Conservation (phyloP, 2,329 filamentous ascomycete species). For the Xylariaceae sp. region DNA sequence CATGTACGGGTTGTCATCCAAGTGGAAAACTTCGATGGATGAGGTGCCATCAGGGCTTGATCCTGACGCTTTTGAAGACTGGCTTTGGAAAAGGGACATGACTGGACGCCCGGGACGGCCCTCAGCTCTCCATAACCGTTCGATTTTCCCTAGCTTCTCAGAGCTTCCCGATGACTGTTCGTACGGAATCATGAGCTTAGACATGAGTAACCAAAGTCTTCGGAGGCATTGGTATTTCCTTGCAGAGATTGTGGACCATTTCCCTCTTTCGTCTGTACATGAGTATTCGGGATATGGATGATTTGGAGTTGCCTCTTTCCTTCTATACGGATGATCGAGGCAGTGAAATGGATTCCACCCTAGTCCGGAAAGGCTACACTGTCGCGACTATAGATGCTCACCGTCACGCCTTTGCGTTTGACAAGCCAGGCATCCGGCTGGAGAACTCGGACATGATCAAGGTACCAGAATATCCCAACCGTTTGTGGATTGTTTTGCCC, state of each 20-base stretch:
- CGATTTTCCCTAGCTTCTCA: slow-evolving; percentile 3
- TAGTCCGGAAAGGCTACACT: slow-evolving; percentile 2
- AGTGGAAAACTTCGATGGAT: slow-evolving; percentile 5
- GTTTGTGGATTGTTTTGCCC: not conserved
- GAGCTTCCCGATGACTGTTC: not conserved
- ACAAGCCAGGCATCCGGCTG: not conserved
- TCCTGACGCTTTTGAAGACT: slow-evolving; percentile 3
- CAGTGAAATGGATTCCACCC: not conserved
- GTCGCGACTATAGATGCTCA: slow-evolving; percentile 4
- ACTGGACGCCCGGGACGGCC: not conserved
- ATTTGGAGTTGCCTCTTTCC: slow-evolving; percentile 1
- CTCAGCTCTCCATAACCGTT: not conserved
- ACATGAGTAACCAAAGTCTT: not conserved
- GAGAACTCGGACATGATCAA: not conserved
- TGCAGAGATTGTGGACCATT: slow-evolving; percentile 1
- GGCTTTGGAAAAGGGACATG: slow-evolving; percentile 6
- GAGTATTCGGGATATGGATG: slow-evolving; percentile 4
- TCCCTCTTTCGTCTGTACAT: slow-evolving; percentile 4
- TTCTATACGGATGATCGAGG: slow-evolving; percentile 8
- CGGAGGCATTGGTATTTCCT: slow-evolving; percentile 7
- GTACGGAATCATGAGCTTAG: not conserved
- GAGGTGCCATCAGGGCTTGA: slow-evolving; percentile 5
- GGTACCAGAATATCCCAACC: not conserved
- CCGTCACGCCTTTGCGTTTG: not conserved
- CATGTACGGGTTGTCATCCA: not conserved